These are phyloP conservation scores for Crassisporium funariophilum DNA, from an alignment of 768 basidiomycete species.

Conservation along the genomic window DNA sequence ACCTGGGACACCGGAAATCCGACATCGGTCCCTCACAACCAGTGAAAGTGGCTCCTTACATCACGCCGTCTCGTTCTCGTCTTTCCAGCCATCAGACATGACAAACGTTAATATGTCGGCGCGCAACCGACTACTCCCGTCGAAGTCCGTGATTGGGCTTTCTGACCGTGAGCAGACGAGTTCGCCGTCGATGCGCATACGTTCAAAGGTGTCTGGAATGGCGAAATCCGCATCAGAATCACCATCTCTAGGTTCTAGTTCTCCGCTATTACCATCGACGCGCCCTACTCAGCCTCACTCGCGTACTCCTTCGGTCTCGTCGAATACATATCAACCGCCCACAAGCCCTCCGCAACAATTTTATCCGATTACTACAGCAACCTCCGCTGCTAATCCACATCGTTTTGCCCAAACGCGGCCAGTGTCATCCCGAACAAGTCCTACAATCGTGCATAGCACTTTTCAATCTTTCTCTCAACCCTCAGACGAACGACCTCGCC, in stretches of 20 bases:
- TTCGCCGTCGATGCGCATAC: constrained; percentile 46
- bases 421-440: constrained; percentile 27
- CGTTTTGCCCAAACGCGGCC: constrained; percentile 45
- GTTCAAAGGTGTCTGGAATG: constrained; percentile 60
- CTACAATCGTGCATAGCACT: constrained; percentile 25
- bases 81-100: constrained; percentile 28
- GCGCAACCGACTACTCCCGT: constrained; percentile 15
- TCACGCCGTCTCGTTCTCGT: constrained; percentile 39
- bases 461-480: constrained; percentile 32
- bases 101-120: constrained; percentile 22
- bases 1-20: constrained; percentile 35
- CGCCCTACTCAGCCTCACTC: constrained; percentile 30
- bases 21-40: constrained; percentile 29
- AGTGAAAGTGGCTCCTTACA: constrained; percentile 36
- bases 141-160: constrained; percentile 16
- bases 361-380: constrained; percentile 60
- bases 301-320: constrained; percentile 45
- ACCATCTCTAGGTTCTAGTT: constrained; percentile 7
- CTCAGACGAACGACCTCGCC: constrained; percentile 9
- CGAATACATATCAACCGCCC: too few species aligned
- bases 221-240: constrained; percentile 36
- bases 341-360: constrained; percentile 33
- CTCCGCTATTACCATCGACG: constrained; percentile 25
- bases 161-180: constrained; percentile 20
- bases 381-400: constrained; percentile 60